Base-by-base conservation (phyloP, 768 basidiomycete genomes). In the Trametes cinnabarina region DNA sequence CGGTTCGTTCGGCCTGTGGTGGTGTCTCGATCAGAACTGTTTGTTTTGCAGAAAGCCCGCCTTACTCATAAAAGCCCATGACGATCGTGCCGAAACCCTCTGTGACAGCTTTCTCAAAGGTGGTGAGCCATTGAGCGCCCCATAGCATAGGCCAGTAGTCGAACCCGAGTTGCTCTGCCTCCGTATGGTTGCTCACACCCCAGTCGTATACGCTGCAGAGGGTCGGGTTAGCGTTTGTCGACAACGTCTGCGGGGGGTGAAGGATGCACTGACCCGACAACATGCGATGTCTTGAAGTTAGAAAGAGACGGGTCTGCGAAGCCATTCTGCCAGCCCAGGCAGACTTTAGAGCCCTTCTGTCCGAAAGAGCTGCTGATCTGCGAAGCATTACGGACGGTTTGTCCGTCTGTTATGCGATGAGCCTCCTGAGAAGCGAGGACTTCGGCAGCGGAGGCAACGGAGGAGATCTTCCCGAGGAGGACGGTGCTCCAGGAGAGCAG, bases 61-160 rank as follows among this genome's bases (percentile, higher is more conserved):
- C 84, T 11, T 58, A 92, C 92, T 94, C 93, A 66, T 95, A 95
- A 68, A 80, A 71, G 51, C 84, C 87, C 20, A 88, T 61, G 41
- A 77, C 82, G 51, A 66, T 65, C 23, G 72, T 65, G 48, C 83
- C 80, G 65, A 86, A 84, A 35, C 83, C 84, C 14, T 68, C 61
- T 39, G 77, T 72, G 30, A 86, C 81, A 41, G 73, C 57, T 3
- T 67, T 69, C 52, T 75, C 63, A 69, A 88, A 87, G 15, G 80
- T 74, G 7, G 49, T 62, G 20, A 58, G 39, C 32, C 1, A 78
- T 34, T 79, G 76, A 8, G 68, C 62, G 58, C 87, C 85, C 88
- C 88, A 92, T 1, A 91, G 69, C 86, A 88, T 87, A n/a, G 87
- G 80, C 26, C 81, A 75, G 59, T 73, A 83, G 11, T 79, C 71